These are phyloP conservation scores for Fusarium coffeatum DNA, from an alignment of 2,329 filamentous ascomycete genomes.

Conservation along the genomic window DNA sequence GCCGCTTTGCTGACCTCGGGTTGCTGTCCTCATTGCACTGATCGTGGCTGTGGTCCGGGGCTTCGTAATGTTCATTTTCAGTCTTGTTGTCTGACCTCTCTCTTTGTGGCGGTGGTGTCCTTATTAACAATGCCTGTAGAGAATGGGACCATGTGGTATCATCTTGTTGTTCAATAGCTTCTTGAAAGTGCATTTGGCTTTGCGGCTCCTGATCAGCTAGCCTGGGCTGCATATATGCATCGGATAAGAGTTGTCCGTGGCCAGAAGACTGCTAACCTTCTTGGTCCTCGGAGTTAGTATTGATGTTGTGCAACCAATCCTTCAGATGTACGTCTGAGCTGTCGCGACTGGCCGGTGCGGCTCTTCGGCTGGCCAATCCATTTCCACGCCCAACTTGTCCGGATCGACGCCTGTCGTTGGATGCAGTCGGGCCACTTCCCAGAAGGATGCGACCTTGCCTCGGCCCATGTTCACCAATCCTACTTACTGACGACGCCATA, in stretches of 20 bases:
- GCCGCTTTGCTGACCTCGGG: slow-evolving; percentile 15
- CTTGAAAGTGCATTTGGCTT: background rate
- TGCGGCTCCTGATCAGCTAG: slow-evolving; percentile 5
- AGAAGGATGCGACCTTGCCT: slow-evolving; percentile 31
- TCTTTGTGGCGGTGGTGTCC: slow-evolving; percentile 29
- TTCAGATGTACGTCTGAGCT: slow-evolving; percentile 24
- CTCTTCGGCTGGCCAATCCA: slow-evolving; percentile 14
- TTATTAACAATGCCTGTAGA: slow-evolving; percentile 36
- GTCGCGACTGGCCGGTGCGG: slow-evolving; percentile 18
- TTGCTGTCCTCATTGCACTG: background rate
- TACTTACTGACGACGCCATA: slow-evolving; percentile 1
- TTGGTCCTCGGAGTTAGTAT: slow-evolving; percentile 21
- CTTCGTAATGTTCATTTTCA: background rate
- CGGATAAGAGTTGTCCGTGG: background rate
- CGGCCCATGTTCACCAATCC: slow-evolving; percentile 5
- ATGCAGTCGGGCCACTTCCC: slow-evolving; percentile 6
- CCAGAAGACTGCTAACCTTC: slow-evolving; percentile 41
- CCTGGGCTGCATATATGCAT: slow-evolving; percentile 3
- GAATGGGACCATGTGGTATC: slow-evolving; percentile 28
- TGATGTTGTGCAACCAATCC: slow-evolving; percentile 23
- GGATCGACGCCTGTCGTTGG: slow-evolving; percentile 15
- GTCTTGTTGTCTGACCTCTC: background rate
- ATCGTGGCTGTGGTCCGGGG: background rate
- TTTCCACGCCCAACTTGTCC: slow-evolving; percentile 25
- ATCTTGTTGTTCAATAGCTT: background rate